A percentile compares a stretch with the other conserved stretches of the same genome.
These are phyloP conservation scores for Boletellus sp. DNA, from an alignment of 768 basidiomycete genomes.

Conservation along the genomic window DNA sequence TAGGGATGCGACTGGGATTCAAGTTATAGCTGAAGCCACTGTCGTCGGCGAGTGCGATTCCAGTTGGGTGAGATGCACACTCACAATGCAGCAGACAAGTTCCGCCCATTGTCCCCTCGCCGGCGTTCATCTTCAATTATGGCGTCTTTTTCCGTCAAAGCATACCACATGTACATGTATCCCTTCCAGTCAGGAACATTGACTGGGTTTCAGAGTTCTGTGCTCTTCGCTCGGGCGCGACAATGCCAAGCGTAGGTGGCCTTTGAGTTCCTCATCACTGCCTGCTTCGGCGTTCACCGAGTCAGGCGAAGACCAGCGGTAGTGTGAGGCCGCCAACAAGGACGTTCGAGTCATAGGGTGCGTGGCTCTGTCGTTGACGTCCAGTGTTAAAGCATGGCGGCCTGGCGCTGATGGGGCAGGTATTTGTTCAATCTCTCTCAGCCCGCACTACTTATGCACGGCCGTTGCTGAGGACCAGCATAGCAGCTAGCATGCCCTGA, in stretches of 20 bases:
- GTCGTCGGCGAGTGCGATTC: no score
- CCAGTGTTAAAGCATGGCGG: slow-evolving; percentile 9
- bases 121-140: no score
- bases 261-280: slow-evolving; percentile 8
- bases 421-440: neutral
- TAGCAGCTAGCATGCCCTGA: neutral
- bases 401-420: slow-evolving; percentile 2
- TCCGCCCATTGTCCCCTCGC: no score
- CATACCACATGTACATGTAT: no score
- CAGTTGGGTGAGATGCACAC: no score
- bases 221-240: no score
- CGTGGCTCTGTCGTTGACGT: neutral
- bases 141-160: no score
- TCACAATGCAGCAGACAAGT: slow-evolving; percentile 49
- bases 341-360: slow-evolving; percentile 4
- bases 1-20: slow-evolving; percentile 43
- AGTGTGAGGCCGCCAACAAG: neutral
- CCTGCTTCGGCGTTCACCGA: slow-evolving; percentile 19
- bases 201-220: slow-evolving; percentile 52
- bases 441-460: slow-evolving; percentile 1
- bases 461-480: neutral
- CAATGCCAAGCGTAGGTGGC: slow-evolving; percentile 15
- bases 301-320: neutral
- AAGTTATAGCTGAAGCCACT: slow-evolving; percentile 40
- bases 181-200: slow-evolving; percentile 38